Percentiles rank a stretch among this genome's conserved stretches.
phyloP scores from a whole-genome alignment of 805 yeast genomes.

The Peterozyma xylosa region DNA sequence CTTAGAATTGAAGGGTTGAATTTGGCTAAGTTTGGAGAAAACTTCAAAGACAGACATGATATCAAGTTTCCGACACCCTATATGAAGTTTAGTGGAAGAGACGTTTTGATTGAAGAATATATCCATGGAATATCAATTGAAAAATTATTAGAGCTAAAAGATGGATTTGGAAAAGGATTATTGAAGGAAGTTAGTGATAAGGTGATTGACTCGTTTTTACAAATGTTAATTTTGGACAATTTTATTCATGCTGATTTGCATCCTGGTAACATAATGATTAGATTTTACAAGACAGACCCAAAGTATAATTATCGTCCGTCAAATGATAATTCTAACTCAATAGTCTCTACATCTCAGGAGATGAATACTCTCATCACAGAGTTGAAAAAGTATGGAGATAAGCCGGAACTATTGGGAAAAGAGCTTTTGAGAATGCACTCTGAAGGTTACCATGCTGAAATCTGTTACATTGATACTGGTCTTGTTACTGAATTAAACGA shows the following conservation, averaged over 20 bases:
- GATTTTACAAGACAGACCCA: constrained; percentile 46
- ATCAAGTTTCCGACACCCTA: constrained; percentile 79
- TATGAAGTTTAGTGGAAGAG: constrained; percentile 53
- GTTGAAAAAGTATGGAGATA: constrained; percentile 26
- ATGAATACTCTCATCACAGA: constrained; percentile 36
- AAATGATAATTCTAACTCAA: constrained; percentile 34
- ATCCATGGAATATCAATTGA: constrained; percentile 81
- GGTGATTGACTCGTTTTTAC: constrained; percentile 83
- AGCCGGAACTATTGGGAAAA: constrained; percentile 32
- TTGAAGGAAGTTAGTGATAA: constrained; percentile 70
- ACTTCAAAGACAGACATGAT: constrained; percentile 51
- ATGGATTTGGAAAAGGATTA: constrained; percentile 38
- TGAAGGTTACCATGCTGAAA: constrained; percentile 70
- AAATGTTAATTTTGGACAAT: constrained; percentile 88
- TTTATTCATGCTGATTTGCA: constrained; percentile 96
- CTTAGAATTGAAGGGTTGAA: constrained; percentile 85
- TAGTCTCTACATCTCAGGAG: constrained; percentile 36
- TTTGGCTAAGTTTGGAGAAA: constrained; percentile 59
- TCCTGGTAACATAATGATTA: constrained; percentile 87
- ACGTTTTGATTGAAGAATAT: constrained; percentile 79
- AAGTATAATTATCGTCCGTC: constrained; percentile 8
- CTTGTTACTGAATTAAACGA: constrained; percentile 84
- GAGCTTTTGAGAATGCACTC: constrained; percentile 37
- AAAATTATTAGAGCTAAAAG: constrained; percentile 44
- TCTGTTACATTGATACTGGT: constrained; percentile 91